Conservation (phyloP, 192 early-diverging fungal species). For the Gryganskiella cystojenkinii region DNA sequence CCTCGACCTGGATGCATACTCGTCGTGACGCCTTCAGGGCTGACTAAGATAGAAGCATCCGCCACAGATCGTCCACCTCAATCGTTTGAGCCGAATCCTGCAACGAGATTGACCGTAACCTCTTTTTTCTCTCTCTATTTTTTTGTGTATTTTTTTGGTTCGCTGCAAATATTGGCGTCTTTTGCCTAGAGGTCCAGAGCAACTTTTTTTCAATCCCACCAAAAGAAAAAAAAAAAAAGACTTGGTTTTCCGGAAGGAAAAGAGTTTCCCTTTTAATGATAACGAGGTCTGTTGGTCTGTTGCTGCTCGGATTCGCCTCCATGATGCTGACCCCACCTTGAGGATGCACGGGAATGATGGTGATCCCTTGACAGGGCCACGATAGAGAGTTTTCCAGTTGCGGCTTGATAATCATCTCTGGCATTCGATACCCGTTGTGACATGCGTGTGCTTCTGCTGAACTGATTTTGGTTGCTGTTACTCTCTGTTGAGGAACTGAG, state of each 20-base stretch:
- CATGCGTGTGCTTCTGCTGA: not conserved
- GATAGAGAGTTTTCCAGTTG: conserved; percentile 15
- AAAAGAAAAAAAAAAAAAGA: no score
- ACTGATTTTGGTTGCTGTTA: not conserved
- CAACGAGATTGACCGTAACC: no score
- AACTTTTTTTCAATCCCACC: no score
- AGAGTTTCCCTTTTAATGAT: conserved; percentile 10
- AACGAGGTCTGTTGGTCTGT: conserved; percentile 30
- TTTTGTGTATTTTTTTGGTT: not conserved
- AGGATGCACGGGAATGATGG: not conserved
- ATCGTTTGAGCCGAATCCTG: no score
- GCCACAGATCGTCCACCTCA: no score
- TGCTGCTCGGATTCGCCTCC: conserved; percentile 7
- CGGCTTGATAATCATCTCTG: conserved; percentile 32
- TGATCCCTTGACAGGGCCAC: conserved; percentile 26
- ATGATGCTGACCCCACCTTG: conserved; percentile 18
- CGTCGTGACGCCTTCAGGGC: no score
- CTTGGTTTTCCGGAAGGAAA: no score
- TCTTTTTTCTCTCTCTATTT: not conserved
- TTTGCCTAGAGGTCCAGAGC: no score
- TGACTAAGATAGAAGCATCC: no score
- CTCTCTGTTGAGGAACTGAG: not conserved
- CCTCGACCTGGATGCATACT: no score
- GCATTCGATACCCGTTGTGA: conserved; percentile 15
- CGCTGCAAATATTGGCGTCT: not conserved